Evolutionary conservation across 202 grass and related monocot species (phyloP), one percentile per base, ranked within the genome.

Genomic region (Brachypodium distachyon): DNA sequence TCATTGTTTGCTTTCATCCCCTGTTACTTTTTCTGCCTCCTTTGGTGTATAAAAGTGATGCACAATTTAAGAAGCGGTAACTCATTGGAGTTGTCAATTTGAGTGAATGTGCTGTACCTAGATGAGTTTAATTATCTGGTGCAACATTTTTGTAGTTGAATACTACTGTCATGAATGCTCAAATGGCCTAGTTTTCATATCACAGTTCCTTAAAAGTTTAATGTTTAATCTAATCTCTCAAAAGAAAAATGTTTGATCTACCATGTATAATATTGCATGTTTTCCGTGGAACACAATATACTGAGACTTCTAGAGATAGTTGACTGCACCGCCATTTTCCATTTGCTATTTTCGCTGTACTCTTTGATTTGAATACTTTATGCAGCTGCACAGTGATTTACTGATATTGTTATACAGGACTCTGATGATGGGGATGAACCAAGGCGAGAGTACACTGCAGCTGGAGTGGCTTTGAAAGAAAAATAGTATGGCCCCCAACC

Each of bases 401-500:
- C 50, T 72, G 36, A 66, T 86, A 57, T 83, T 87, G 51, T 11
- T 87, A 78, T 83, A 57, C 58, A 99, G 96, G 91, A 91, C 85
- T 88, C 90, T 73, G 92, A 92, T 39, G 90, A 97, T 44, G 91
- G 84, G 49, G 85, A 87, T 54, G 93, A 92, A 68, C 89, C 84
- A 70, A 84, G 87, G 44, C 78, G 68, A 59, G 96, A 96, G 83
- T 99, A 99, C 78, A 96, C 92, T 74, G 70, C 85, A 65, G 87
- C 81, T 73, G 96, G 96, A 51, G 85, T 93, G 66, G 85, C 81
- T 67, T 87, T 89, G 78, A 99, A 96, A 83, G 96, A 99, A 76
- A 99, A 99, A 88, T 99, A 89, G 96, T 99, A 96, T 81, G 96
- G 7, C 37, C 32, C 52, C 52, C 58, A n/a, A n/a, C n/a, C n/a